Percentiles rank a stretch among this genome's conserved stretches.
These are phyloP conservation scores for Hebeloma cylindrosporum DNA, from an alignment of 768 basidiomycete genomes.

Conservation along the genomic window DNA sequence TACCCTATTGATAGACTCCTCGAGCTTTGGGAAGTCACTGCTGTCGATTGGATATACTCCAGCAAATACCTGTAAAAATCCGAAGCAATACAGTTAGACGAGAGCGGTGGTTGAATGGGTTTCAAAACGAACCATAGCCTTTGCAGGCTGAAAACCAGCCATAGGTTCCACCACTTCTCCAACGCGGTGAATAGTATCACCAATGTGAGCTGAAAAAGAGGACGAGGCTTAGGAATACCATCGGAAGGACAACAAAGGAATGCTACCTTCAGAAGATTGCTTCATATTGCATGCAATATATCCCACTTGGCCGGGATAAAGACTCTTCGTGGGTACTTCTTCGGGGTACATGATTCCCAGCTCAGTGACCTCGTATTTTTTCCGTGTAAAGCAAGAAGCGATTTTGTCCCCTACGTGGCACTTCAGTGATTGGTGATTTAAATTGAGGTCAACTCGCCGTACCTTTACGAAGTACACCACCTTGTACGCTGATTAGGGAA, in stretches of 20 bases:
- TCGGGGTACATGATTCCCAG: constrained; percentile 90
- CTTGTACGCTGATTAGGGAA: constrained; percentile 80
- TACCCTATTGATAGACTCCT: constrained; percentile 93
- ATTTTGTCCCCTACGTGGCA: constrained; percentile 78
- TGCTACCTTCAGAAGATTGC: constrained; percentile 83
- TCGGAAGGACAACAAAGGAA: constrained; percentile 4
- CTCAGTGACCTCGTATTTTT: constrained; percentile 87
- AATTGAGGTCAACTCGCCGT: constrained; percentile 7
- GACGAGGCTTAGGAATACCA: constrained; percentile 1
- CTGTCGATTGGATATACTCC: constrained; percentile 93
- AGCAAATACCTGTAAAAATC: constrained; percentile 78
- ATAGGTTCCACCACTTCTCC: constrained; percentile 78
- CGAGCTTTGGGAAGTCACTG: constrained; percentile 88
- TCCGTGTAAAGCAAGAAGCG: constrained; percentile 77
- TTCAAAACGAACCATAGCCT: constrained; percentile 76
- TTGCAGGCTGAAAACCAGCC: constrained; percentile 88
- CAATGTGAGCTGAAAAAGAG: constrained; percentile 71
- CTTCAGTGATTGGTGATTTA: neutral
- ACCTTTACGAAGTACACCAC: constrained; percentile 84
- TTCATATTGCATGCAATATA: constrained; percentile 98
- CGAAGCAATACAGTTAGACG: constrained; percentile 7
- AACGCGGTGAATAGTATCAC: constrained; percentile 85
- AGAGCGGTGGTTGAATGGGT: neutral
- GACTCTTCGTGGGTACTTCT: constrained; percentile 67
- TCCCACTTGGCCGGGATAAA: constrained; percentile 82